Base-by-base conservation (phyloP, 75 land plant genomes). In the Pinus tabuliformis region DNA sequence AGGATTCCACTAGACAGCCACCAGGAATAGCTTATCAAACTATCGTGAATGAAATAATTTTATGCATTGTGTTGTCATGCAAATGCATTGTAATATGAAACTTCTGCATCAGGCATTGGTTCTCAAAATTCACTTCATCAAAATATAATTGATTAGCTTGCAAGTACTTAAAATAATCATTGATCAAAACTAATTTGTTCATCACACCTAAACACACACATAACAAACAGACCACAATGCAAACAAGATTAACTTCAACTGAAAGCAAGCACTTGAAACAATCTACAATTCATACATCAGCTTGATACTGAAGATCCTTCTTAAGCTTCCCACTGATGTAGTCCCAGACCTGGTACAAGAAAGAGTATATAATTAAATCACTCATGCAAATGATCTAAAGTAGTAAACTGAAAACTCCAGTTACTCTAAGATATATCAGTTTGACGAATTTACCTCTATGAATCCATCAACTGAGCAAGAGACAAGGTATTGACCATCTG, bases 291-390 rank as follows among this genome's bases (percentile, higher is more conserved):
- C 94, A 79, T 82, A 96, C 99, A 83, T 95, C 95, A 75, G 99
- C 99, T 76, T 97, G 99, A 80, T 97, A 97, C 75, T 95, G 99
- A 49, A 97, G 93, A 83, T 97, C 99, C 77, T 97, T 97, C 83
- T 97, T 97, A 33, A 97, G 88, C 80, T 97, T 97, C 81, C 99
- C 99, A 84, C 93, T 97, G 26, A 95, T 78, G 68, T 92, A 88
- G 75, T 97, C 99, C 99, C 99, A 97, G 7, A 97, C 99, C 99
- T 97, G 86, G 36, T 28, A 75, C 60, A 73, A 26, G 33, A 26
- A 30, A 57, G 4, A 33, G 33, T 24, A 8, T 62, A 24, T 24
- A 62, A 73, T 56, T 24, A 3, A 14, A 37, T 26, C 42, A 62
- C 33, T 37, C 22, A 17, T 70, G 14, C 16, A 60, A 18, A 4